A percentile compares a stretch with the other conserved stretches of the same genome.
Conservation (phyloP, 2,329 filamentous ascomycete genomes). For the Cytospora mali region DNA sequence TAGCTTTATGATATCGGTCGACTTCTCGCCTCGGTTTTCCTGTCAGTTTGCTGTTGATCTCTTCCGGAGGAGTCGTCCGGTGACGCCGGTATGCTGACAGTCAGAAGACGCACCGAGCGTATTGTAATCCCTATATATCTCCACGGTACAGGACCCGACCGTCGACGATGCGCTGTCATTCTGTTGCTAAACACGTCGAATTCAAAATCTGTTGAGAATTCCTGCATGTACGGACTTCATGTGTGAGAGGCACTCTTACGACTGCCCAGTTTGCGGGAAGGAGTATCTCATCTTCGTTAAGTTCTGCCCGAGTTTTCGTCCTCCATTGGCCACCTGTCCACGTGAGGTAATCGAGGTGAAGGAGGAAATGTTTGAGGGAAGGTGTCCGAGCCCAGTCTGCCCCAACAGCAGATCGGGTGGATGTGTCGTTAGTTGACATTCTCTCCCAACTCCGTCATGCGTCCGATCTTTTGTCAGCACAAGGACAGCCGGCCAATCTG, state of each 20-base stretch:
- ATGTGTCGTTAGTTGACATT: slow-evolving; percentile 54
- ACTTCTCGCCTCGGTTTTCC: slow-evolving; percentile 15
- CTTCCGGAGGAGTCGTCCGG: slow-evolving; percentile 1
- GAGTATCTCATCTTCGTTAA: slow-evolving; percentile 60
- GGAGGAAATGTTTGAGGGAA: slow-evolving; percentile 54
- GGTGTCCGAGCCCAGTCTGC: slow-evolving; percentile 61
- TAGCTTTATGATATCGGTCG: slow-evolving; percentile 13
- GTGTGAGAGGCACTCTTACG: slow-evolving; percentile 60
- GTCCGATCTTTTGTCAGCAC: not conserved
- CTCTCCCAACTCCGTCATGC: not conserved
- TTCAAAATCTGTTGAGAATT: slow-evolving; percentile 27
- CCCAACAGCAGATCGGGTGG: slow-evolving; percentile 60
- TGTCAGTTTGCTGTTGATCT: slow-evolving; percentile 17
- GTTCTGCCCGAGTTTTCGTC: slow-evolving; percentile 56
- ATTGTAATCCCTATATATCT: slow-evolving; percentile 6
- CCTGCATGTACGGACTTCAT: slow-evolving; percentile 46
- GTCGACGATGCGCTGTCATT: slow-evolving; percentile 20
- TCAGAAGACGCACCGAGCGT: slow-evolving; percentile 1
- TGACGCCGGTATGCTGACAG: slow-evolving; percentile 23
- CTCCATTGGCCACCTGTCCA: slow-evolving; percentile 52
- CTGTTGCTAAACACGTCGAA: slow-evolving; percentile 10
- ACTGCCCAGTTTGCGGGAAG: slow-evolving; percentile 63
- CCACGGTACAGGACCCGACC: not conserved
- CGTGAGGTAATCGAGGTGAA: slow-evolving; percentile 43
- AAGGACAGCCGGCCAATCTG: slow-evolving; percentile 13